Conservation (phyloP, 371 early-diverging fungal species). For the Parasitella parasitica region DNA sequence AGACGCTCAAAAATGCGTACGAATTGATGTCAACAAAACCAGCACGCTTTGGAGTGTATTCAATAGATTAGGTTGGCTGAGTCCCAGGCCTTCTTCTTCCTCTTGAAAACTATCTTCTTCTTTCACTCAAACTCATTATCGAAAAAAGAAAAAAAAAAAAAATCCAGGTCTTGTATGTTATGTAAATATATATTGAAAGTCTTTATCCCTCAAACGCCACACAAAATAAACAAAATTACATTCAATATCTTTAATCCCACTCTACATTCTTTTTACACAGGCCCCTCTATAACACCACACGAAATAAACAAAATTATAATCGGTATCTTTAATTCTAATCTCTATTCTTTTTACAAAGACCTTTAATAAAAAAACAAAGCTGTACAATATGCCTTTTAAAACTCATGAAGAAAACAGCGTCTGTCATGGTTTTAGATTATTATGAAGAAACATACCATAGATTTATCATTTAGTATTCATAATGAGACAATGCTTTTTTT, state of each 20-base stretch:
- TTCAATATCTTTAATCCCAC: background rate
- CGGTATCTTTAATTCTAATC: too few species aligned
- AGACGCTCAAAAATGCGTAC: conserved; percentile 51
- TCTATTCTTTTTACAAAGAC: background rate
- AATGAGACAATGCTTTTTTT: background rate
- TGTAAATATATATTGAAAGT: background rate
- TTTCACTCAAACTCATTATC: background rate
- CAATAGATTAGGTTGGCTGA: conserved; percentile 43
- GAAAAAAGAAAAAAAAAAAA: too few species aligned
- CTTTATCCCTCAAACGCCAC: background rate
- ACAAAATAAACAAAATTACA: background rate
- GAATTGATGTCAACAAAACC: conserved; percentile 51
- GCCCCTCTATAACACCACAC: too few species aligned
- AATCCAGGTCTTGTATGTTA: background rate
- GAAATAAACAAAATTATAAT: background rate
- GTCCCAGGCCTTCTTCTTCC: conserved; percentile 4
- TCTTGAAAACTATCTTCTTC: background rate
- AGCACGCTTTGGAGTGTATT: conserved; percentile 47
- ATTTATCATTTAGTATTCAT: background rate
- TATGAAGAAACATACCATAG: background rate
- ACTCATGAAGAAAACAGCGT: background rate
- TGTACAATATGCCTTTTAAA: background rate
- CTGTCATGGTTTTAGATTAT: background rate
- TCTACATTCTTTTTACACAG: background rate
- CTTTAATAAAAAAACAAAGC: background rate